A percentile compares a stretch with the other conserved stretches of the same genome.
Conservation (phyloP, 176 grass and related monocot species). For the Themeda triandra region DNA sequence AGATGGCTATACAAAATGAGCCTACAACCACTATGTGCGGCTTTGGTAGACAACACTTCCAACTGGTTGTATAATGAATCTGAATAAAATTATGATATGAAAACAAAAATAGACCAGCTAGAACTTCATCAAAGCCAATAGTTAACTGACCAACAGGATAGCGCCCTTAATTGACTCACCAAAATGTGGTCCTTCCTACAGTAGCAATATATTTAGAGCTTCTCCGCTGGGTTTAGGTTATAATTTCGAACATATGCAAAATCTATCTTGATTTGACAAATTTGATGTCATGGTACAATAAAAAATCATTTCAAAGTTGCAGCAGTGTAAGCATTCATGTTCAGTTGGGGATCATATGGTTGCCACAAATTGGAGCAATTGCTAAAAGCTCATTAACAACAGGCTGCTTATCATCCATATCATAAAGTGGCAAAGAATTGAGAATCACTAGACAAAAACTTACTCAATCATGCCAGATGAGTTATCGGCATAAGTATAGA, state of each 20-base stretch:
- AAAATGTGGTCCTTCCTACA: not conserved
- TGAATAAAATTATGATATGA: not conserved
- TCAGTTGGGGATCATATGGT: not conserved
- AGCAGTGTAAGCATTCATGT: not conserved
- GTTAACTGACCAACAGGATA: not conserved
- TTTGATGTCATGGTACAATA: not conserved
- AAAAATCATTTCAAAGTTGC: not conserved
- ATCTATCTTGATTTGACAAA: not conserved
- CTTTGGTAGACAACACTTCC: not conserved
- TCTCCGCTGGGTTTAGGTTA: too few relatives aligned
- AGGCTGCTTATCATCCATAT: not conserved
- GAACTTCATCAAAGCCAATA: not conserved
- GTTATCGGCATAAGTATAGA: constrained; percentile 76
- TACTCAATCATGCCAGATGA: constrained; percentile 82
- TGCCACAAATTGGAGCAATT: not conserved
- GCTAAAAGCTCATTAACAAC: not conserved
- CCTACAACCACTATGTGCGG: not conserved
- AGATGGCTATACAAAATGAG: not conserved
- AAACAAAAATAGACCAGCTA: not conserved
- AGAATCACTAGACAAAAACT: constrained; percentile 36
- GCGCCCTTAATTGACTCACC: not conserved
- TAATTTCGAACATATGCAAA: not conserved
- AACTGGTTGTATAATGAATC: not conserved
- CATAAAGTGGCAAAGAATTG: not conserved
- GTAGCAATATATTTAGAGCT: not conserved